These are phyloP conservation scores for Fusarium piperis DNA, from an alignment of 2,329 filamentous ascomycete genomes.

Conservation along the genomic window DNA sequence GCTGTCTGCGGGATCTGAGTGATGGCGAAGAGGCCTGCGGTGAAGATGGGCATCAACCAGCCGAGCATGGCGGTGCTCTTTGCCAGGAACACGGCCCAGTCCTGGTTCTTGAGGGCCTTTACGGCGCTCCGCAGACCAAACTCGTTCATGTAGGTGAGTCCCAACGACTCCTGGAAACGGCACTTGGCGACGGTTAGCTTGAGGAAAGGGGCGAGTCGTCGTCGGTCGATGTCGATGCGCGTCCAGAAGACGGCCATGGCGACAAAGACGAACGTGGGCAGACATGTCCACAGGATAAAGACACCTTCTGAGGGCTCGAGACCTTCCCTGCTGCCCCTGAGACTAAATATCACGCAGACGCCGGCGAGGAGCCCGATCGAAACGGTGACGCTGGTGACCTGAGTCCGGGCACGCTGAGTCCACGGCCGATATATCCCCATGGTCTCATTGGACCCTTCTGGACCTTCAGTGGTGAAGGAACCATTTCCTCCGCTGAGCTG, in stretches of 20 bases:
- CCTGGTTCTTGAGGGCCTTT: slow-evolving; percentile 38
- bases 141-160: slow-evolving; percentile 43
- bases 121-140: slow-evolving; percentile 36
- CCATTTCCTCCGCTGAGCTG: slow-evolving; percentile 36
- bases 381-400: slow-evolving; percentile 18
- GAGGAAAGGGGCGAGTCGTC: slow-evolving; percentile 40
- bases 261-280: slow-evolving; percentile 40
- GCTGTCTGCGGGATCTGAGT: slow-evolving; percentile 29
- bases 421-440: slow-evolving; percentile 40
- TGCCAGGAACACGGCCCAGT: slow-evolving; percentile 43
- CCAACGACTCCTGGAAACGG: slow-evolving; percentile 39
- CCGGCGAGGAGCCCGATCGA: slow-evolving; percentile 32
- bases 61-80: slow-evolving; percentile 40
- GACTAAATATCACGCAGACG: slow-evolving; percentile 34
- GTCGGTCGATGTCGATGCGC: slow-evolving; percentile 40
- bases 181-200: slow-evolving; percentile 35
- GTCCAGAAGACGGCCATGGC: slow-evolving; percentile 33
- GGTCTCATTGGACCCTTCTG: slow-evolving; percentile 13
- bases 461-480: slow-evolving; percentile 16
- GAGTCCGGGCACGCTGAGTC: slow-evolving; percentile 31
- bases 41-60: slow-evolving; percentile 44
- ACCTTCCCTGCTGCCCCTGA: slow-evolving; percentile 31
- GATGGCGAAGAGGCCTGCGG: slow-evolving; percentile 41
- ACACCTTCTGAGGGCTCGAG: slow-evolving; percentile 28
- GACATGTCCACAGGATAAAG: slow-evolving; percentile 41